phyloP scores from a whole-genome alignment of 2,329 filamentous ascomycete species.

The Lithohypha guttulata region DNA sequence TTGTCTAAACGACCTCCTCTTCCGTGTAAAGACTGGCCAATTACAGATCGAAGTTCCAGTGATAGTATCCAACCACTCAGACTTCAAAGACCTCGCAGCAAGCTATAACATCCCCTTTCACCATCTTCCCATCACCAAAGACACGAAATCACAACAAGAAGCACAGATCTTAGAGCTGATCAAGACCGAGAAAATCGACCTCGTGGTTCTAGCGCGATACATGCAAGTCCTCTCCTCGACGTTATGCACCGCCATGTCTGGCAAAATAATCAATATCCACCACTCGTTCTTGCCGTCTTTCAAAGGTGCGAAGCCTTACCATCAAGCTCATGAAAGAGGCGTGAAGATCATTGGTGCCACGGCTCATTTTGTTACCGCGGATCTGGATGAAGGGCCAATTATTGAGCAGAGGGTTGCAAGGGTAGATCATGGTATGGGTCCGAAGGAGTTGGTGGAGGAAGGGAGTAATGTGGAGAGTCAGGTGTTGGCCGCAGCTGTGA shows the following conservation, averaged over 20 bases:
- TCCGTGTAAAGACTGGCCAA: conserved; percentile 64
- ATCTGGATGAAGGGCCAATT: conserved; percentile 76
- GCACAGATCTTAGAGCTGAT: conserved; percentile 59
- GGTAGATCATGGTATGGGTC: conserved; percentile 65
- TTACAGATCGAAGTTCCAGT: conserved; percentile 64
- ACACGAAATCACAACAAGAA: conserved; percentile 68
- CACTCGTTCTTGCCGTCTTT: conserved; percentile 78
- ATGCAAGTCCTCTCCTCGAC: conserved; percentile 75
- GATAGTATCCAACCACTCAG: conserved; percentile 73
- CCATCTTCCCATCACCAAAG: conserved; percentile 68
- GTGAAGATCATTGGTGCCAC: conserved; percentile 84
- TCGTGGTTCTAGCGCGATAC: conserved; percentile 72
- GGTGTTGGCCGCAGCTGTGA: conserved; percentile 68
- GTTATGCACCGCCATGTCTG: conserved; percentile 68
- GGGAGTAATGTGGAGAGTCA: conserved; percentile 78
- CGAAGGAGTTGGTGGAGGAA: conserved; percentile 66
- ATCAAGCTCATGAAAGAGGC: conserved; percentile 74
- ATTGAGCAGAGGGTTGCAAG: conserved; percentile 73
- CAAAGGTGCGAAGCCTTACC: conserved; percentile 81
- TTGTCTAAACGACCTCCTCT: conserved; percentile 74
- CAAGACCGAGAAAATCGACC: conserved; percentile 57
- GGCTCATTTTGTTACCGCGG: conserved; percentile 75
- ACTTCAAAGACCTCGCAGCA: conserved; percentile 56
- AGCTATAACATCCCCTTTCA: conserved; percentile 70
- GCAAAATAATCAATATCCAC: conserved; percentile 86